These are phyloP conservation scores for Suzukiozyma palmioleophila DNA, from an alignment of 1,139 yeast species.

Conservation along the genomic window DNA sequence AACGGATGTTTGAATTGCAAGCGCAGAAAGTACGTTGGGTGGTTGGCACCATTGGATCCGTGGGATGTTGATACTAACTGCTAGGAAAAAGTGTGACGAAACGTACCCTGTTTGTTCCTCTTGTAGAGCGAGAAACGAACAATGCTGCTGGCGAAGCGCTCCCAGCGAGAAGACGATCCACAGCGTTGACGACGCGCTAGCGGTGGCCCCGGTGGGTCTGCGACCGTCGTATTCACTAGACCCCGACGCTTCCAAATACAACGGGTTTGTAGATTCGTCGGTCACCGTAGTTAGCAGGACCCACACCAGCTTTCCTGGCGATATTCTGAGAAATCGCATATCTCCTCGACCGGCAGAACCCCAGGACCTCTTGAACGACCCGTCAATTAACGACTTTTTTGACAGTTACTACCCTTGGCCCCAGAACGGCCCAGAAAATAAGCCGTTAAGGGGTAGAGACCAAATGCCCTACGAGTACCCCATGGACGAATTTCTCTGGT, in stretches of 20 bases:
- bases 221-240: too few species aligned
- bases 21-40: conserved; percentile 10
- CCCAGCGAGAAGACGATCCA: too few species aligned
- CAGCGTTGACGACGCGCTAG: too few species aligned
- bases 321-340: too few species aligned
- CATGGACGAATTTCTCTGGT: background rate
- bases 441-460: background rate
- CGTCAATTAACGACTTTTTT: background rate
- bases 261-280: too few species aligned
- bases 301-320: too few species aligned
- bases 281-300: too few species aligned
- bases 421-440: background rate
- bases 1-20: conserved; percentile 12
- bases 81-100: conserved; percentile 13
- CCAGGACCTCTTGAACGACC: too few species aligned
- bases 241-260: too few species aligned
- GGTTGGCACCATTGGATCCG: background rate
- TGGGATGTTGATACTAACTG: background rate
- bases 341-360: too few species aligned
- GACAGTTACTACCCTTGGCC: background rate
- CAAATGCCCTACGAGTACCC: too few species aligned
- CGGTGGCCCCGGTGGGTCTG: too few species aligned
- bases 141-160: conserved; percentile 9
- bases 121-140: conserved; percentile 8
- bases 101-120: conserved; percentile 9